phyloP scores from a whole-genome alignment of 2,329 filamentous ascomycete species.

The Arthroderma uncinatum region DNA sequence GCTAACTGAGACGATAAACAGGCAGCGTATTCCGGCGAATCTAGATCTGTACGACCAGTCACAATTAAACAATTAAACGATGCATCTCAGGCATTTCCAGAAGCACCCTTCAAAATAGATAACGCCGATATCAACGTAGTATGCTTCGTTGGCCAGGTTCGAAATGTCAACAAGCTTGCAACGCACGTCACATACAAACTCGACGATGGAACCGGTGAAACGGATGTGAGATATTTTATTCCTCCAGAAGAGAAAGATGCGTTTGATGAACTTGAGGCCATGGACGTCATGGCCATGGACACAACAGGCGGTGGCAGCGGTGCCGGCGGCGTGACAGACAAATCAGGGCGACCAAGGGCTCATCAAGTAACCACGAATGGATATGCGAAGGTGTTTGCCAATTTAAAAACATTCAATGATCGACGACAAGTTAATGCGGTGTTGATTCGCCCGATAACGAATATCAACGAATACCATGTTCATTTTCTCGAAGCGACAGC shows the following conservation, averaged over 20 bases:
- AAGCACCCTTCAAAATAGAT: slow-evolving; percentile 75
- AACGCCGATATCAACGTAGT: slow-evolving; percentile 60
- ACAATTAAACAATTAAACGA: slow-evolving; percentile 92
- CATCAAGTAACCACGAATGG: slow-evolving; percentile 56
- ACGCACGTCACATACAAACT: slow-evolving; percentile 89
- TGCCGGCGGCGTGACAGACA: slow-evolving; percentile 20
- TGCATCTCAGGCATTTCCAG: slow-evolving; percentile 62
- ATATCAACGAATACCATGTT: slow-evolving; percentile 88
- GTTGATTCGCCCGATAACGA: slow-evolving; percentile 64
- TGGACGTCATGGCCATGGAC: slow-evolving; percentile 31
- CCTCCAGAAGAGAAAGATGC: slow-evolving; percentile 40
- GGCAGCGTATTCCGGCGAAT: slow-evolving; percentile 49
- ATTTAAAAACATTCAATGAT: slow-evolving; percentile 71
- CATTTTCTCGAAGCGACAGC: slow-evolving; percentile 84
- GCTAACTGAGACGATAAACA: slow-evolving; percentile 31
- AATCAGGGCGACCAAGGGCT: slow-evolving; percentile 28
- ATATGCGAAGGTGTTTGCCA: slow-evolving; percentile 78
- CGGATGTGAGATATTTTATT: slow-evolving; percentile 55
- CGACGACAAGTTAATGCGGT: slow-evolving; percentile 73
- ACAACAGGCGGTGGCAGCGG: slow-evolving; percentile 18
- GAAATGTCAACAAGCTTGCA: slow-evolving; percentile 70
- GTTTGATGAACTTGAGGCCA: slow-evolving; percentile 40
- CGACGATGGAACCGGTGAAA: slow-evolving; percentile 85
- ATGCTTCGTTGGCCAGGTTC: slow-evolving; percentile 83
- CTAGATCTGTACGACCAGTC: slow-evolving; percentile 65